These are phyloP conservation scores for Heritiera littoralis DNA, from an alignment of 345 rosid genomes.

Conservation along the genomic window DNA sequence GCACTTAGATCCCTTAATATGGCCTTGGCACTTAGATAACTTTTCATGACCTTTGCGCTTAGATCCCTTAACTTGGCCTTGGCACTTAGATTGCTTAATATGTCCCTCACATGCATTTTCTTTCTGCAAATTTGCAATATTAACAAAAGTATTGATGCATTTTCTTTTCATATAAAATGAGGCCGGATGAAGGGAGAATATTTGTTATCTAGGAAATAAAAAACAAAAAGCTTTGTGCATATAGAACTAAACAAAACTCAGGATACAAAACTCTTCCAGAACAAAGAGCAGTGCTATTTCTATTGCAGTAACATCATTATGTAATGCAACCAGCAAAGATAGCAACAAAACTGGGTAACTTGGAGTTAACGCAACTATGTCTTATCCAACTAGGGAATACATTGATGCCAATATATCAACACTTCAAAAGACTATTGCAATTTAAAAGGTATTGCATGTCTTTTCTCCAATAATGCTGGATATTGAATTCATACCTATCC, in stretches of 20 bases:
- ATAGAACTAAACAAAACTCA: neutral
- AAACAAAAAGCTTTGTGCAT: neutral
- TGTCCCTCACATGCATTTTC: neutral
- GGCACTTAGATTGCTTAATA: neutral
- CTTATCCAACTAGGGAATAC: neutral
- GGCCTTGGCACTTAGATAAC: no score
- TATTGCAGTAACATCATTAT: neutral
- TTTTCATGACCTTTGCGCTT: no score
- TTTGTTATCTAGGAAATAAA: neutral
- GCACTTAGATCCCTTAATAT: no score
- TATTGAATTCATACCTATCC: neutral
- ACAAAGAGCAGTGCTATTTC: neutral
- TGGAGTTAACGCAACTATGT: neutral
- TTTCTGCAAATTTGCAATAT: slow-evolving; percentile 11
- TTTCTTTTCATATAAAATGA: slow-evolving; percentile 3
- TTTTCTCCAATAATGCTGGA: neutral
- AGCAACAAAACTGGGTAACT: neutral
- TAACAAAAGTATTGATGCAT: neutral
- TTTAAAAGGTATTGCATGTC: neutral
- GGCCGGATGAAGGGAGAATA: neutral
- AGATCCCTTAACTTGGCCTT: no score
- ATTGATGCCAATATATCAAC: neutral
- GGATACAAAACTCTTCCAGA: neutral
- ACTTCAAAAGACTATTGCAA: neutral
- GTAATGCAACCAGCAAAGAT: neutral